Evolutionary conservation across 495 filamentous ascomycete genomes (phyloP), one percentile per base, ranked within the genome.

Genomic region (Bacidia gigantensis): DNA sequence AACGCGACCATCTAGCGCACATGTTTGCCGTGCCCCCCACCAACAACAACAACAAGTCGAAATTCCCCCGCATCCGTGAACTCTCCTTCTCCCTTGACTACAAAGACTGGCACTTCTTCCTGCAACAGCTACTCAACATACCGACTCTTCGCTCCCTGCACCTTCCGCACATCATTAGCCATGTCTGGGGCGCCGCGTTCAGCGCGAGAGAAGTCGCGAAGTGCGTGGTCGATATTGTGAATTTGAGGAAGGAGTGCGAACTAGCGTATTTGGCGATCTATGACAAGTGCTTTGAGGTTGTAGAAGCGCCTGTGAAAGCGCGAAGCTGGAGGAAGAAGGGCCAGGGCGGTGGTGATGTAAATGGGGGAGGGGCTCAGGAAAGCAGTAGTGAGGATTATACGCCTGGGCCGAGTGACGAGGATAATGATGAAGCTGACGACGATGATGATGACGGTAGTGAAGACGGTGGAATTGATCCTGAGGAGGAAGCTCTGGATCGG

Each of bases 51-150:
- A n/a, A n/a, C n/a, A n/a, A n/a, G n/a, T n/a, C n/a, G n/a, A 79
- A 81, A 45, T 93, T 95, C 87, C 73, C 69, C 3, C 79, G 75
- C 50, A 63, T 95, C 35, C 74, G 75, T 42, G 89, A 95, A 62
- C 67, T 95, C 11, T 82, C 83, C 2, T 80, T 89, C 58, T 77
- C 79, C 2, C 73, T 95, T 46, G 79, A 88, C 51, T 87, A 83
- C 64, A 83, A 77, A 53, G 86, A 95, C 60, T 97, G 89, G 89
- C 90, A 97, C 70, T 83, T 76, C 56, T 88, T 97, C 71, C 75
- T 97, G 3, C 87, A 88, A 58, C 73, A 82, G 49, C 76, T 97
- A 17, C 87, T 87, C 1, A 73, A 80, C 26, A 73, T 94, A 49
- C 73, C 82, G 2, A 79, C 85, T 50, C 75, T 97, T 25, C 81